Base-by-base conservation (phyloP, 192 early-diverging fungal species). In the Coemansia aciculifera region DNA sequence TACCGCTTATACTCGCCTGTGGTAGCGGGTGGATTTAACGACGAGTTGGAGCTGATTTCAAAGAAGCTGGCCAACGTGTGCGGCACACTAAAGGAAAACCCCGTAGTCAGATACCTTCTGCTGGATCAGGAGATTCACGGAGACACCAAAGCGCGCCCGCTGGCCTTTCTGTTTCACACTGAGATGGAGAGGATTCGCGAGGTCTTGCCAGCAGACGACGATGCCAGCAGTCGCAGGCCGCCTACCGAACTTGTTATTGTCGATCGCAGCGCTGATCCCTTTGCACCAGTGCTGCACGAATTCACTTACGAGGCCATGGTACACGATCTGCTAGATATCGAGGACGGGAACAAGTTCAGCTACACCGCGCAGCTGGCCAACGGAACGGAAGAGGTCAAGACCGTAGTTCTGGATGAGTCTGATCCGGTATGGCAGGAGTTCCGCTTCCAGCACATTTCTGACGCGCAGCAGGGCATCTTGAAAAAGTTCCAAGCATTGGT, bases 251-350 rank as follows among this genome's bases (percentile, higher is more conserved):
- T 98, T 36, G 87, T 99, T 38, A 88, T 99, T 70, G 73, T 93
- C 27, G 98, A 99, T 71, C 89, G 98, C 61, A 90, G 91, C 2
- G 87, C 97, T 46, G 98, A 99, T 78, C 86, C 92, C 49, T 88
- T 90, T 64, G 87, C 93, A 4, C 95, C 98, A 6, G 86, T 98
- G 5, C 78, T 98, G 38, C 97, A 99, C 81, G 98, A 99, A 78
- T 98, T 99, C 66, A 98, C 98, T 1, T 99, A 99, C 69, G 97
- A 99, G 77, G 96, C 98, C 2, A 98, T 98, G 96, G 88, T 93
- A 59, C 89, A 95, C 65, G 98, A 99, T 75, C 78, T 99, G 67
- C 72, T 99, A 10, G 70, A 76, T 5, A 83, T 86, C n/a, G 74
- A 86, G 54, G 69, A 77, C 54, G 83, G 80, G 23, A 63, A 61